Percentiles rank a stretch among this genome's conserved stretches.
Conservation (phyloP, 208 protist genomes). For the Balamuthia mandrillaris region DNA sequence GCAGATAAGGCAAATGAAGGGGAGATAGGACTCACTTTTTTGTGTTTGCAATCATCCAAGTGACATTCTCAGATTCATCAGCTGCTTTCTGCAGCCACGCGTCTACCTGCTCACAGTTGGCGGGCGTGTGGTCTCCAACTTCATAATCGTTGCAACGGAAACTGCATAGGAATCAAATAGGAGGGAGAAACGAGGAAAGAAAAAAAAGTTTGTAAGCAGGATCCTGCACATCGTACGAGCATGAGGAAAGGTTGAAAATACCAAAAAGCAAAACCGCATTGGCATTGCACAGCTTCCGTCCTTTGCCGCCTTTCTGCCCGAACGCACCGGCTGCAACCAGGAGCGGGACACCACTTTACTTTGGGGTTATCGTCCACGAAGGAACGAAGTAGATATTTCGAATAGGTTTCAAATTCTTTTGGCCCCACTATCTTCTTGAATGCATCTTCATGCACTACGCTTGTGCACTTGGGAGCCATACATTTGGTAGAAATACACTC, state of each 20-base stretch:
- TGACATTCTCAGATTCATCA: constrained; percentile 66
- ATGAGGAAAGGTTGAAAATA: constrained; percentile 55
- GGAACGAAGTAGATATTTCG: constrained; percentile 54
- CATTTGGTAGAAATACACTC: constrained; percentile 52
- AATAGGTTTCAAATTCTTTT: constrained; percentile 49
- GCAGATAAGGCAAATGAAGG: too few relatives aligned
- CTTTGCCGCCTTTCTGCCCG: constrained; percentile 51
- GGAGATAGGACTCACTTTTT: too few relatives aligned
- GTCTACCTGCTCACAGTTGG: constrained; percentile 43
- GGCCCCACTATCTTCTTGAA: constrained; percentile 49
- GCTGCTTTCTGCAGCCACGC: constrained; percentile 65
- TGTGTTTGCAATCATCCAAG: constrained; percentile 69
- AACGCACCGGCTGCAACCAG: constrained; percentile 70
- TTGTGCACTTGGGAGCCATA: constrained; percentile 59
- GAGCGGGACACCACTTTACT: constrained; percentile 79
- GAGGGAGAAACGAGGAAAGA: background rate
- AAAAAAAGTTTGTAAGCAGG: too few relatives aligned
- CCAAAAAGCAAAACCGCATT: constrained; percentile 68
- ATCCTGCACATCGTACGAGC: constrained; percentile 67
- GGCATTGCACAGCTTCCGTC: constrained; percentile 51
- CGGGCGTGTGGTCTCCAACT: constrained; percentile 43
- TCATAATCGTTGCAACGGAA: constrained; percentile 28
- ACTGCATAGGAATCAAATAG: too few relatives aligned
- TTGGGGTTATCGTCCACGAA: constrained; percentile 74
- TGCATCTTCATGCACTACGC: constrained; percentile 56